Evolutionary conservation across 352 stramenopile species (phyloP).

Genomic region (Pythium coloratum): DNA sequence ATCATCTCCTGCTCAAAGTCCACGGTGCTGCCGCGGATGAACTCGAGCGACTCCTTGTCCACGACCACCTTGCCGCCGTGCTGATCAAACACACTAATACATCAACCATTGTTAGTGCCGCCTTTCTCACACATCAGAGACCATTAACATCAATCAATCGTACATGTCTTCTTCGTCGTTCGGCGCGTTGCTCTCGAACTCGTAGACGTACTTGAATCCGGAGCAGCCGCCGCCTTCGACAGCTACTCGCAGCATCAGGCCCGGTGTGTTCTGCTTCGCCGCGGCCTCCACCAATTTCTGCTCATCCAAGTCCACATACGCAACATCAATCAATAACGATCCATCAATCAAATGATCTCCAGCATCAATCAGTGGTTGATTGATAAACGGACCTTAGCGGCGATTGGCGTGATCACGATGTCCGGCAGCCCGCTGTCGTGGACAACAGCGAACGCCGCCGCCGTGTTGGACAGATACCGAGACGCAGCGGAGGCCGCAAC

Average conservation of each 20-base stretch:
- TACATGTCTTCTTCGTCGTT: slow-evolving; percentile 58
- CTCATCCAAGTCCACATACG: neutral
- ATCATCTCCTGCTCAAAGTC: slow-evolving; percentile 98
- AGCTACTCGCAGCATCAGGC: slow-evolving; percentile 83
- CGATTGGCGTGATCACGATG: slow-evolving; percentile 17
- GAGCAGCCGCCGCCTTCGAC: slow-evolving; percentile 93
- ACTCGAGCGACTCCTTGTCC: slow-evolving; percentile 92
- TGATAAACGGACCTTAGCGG: slow-evolving; percentile 11
- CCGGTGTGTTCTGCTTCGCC: slow-evolving; percentile 49
- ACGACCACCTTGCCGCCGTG: slow-evolving; percentile 88
- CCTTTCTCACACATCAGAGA: neutral
- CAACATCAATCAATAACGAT: slow-evolving; percentile 2
- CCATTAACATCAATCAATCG: neutral
- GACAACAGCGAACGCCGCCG: neutral
- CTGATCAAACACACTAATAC: slow-evolving; percentile 79
- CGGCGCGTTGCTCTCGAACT: slow-evolving; percentile 70
- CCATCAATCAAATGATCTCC: neutral
- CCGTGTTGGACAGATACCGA: slow-evolving; percentile 18
- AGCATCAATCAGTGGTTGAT: neutral
- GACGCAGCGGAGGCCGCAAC: neutral
- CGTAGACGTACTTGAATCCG: slow-evolving; percentile 93
- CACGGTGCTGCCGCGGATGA: slow-evolving; percentile 93
- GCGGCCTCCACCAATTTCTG: slow-evolving; percentile 64
- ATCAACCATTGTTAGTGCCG: neutral
- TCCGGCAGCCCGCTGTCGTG: slow-evolving; percentile 16